Evolutionary conservation across 2,329 filamentous ascomycete species (phyloP), one percentile per base, ranked within the genome.

Genomic region (Penicillium hesseltinei): DNA sequence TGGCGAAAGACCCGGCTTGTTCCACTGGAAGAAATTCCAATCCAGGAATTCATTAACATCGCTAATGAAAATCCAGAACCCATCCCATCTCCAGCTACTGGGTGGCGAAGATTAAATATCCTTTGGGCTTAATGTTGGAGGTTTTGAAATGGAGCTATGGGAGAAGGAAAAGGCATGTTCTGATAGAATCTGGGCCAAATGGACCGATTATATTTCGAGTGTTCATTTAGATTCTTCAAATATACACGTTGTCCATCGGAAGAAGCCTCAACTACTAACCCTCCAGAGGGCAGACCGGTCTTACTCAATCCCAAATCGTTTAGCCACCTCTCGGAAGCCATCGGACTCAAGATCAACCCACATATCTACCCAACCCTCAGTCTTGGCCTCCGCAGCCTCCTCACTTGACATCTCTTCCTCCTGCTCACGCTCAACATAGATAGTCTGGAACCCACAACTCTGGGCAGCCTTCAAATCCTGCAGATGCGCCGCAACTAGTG

Each of bases 401-500:
- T 84, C 82, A 19, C 64, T 52, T 9, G 67, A 66, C 83, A 84
- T 88, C 7, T 77, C 79, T 73, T 92, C 90, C 73, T 95, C 90
- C 43, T 72, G 64, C 3, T 74, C 71, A 57, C 90, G 79, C 75
- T 90, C 88, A 3, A 94, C 84, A 69, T 92, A 94, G 2, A 94
- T 80, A 0, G 89, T 90, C 65, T 82, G 80, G 59, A 92, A 75
- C 0, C 90, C 90, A 58, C 79, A 81, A 2, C 66, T 69, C 65
- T 84, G 85, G 5, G 90, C 90, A 0, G 82, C 88, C 59, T 83
- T 77, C 54, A 94, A 74, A 72, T 93, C 90, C 6, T 68, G 72
- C 57, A 93, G 75, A 74, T 93, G 90, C 38, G 90, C 86, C 17
- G 91, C 90, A 21, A 94, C 88, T 84, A 94, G 85, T 21, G 85